Conservation (phyloP, 345 rosid genomes). For the Ailanthus altissimus region DNA sequence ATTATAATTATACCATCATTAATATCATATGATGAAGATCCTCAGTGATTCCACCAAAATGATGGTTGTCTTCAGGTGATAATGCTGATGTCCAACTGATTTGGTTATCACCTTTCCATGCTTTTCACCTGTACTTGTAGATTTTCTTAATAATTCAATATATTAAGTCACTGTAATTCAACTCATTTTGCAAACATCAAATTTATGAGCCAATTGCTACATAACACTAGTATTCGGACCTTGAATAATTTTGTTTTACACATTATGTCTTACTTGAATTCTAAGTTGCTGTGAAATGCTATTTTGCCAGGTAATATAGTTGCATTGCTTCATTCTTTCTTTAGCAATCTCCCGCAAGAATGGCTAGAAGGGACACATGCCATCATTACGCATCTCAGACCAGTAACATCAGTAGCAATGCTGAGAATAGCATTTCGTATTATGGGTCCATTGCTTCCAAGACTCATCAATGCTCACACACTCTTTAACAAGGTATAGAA, state of each 20-base stretch:
- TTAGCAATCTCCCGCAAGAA: constrained; percentile 96
- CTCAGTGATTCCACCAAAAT: not conserved
- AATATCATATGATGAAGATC: not conserved
- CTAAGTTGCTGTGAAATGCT: constrained; percentile 21
- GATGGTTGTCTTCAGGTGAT: not conserved
- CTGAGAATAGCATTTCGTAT: constrained; percentile 91
- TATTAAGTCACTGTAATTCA: constrained; percentile 2
- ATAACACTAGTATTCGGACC: not conserved
- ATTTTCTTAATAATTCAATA: not conserved
- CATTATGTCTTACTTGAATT: constrained; percentile 4
- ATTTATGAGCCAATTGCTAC: not conserved
- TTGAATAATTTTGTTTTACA: not conserved
- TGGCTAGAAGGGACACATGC: constrained; percentile 92
- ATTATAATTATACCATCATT: not conserved
- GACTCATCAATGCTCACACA: constrained; percentile 85
- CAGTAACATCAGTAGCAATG: constrained; percentile 92
- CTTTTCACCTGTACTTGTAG: not conserved
- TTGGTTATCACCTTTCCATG: not conserved
- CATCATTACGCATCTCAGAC: constrained; percentile 80
- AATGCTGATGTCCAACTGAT: not conserved
- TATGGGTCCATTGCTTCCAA: constrained; percentile 93
- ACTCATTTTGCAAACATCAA: not conserved
- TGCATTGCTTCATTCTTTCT: constrained; percentile 94
- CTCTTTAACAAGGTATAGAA: constrained; percentile 84
- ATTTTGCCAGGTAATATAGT: constrained; percentile 75